These are phyloP conservation scores for Aspergillus quadricinctus DNA, from an alignment of 2,329 filamentous ascomycete genomes.

Conservation along the genomic window DNA sequence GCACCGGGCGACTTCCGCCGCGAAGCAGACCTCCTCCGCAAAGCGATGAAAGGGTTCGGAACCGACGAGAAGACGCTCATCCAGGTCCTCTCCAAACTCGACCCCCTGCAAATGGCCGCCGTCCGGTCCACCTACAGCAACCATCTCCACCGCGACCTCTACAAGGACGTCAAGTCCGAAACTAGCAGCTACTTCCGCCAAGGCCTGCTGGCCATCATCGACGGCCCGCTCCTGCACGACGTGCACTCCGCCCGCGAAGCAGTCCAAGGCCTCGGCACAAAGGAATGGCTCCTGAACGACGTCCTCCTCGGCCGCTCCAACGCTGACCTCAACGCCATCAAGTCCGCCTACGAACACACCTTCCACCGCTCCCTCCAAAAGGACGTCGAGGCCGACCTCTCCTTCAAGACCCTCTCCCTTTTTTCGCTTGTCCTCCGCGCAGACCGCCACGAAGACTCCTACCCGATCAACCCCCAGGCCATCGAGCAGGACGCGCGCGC, in stretches of 20 bases:
- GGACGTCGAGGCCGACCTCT: slow-evolving; percentile 73
- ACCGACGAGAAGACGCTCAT: slow-evolving; percentile 81
- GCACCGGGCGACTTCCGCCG: slow-evolving; percentile 62
- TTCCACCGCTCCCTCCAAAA: slow-evolving; percentile 64
- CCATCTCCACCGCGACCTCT: slow-evolving; percentile 62
- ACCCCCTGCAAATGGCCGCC: slow-evolving; percentile 70
- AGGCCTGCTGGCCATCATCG: slow-evolving; percentile 68
- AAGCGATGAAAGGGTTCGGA: slow-evolving; percentile 90
- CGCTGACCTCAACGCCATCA: slow-evolving; percentile 83
- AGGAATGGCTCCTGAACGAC: slow-evolving; percentile 81
- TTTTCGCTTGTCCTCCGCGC: slow-evolving; percentile 78
- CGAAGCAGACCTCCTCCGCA: slow-evolving; percentile 68
- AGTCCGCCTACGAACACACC: slow-evolving; percentile 65
- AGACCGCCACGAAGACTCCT: slow-evolving; percentile 70
- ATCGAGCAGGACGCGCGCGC: slow-evolving; percentile 72
- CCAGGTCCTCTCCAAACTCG: slow-evolving; percentile 63
- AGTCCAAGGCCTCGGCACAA: slow-evolving; percentile 77
- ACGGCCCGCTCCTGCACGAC: slow-evolving; percentile 76
- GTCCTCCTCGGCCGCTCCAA: slow-evolving; percentile 78
- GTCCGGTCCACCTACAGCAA: slow-evolving; percentile 64
- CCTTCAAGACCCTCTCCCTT: slow-evolving; percentile 77
- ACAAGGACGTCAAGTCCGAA: slow-evolving; percentile 73
- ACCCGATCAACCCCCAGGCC: slow-evolving; percentile 66
- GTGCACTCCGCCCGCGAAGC: slow-evolving; percentile 66
- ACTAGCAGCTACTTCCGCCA: slow-evolving; percentile 69